phyloP scores from a whole-genome alignment of 345 rosid species.

The Boechera stricta region DNA sequence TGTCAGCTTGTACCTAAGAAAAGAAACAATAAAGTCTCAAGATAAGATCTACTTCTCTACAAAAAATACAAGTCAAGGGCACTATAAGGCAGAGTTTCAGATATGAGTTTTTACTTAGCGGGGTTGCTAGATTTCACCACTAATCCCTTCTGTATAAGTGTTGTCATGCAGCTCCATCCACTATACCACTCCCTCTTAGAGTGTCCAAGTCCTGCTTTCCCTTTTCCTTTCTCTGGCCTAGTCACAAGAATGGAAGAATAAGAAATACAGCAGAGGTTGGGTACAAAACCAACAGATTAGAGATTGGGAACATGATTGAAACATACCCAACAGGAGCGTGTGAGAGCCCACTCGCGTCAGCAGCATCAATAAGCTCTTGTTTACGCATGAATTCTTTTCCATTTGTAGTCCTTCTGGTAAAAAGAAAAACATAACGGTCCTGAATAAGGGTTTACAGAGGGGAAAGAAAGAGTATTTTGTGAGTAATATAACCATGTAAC shows the following conservation, averaged over 20 bases:
- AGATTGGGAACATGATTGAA: constrained; percentile 21
- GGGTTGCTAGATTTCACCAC: constrained; percentile 93
- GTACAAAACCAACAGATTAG: constrained; percentile 7
- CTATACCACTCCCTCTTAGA: constrained; percentile 86
- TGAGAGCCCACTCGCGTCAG: constrained; percentile 97
- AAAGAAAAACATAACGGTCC: constrained; percentile 18
- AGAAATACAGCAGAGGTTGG: constrained; percentile 2
- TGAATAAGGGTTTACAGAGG: constrained; percentile 22
- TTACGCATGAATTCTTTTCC: constrained; percentile 80
- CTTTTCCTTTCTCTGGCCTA: constrained; percentile 90
- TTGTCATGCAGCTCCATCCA: constrained; percentile 97
- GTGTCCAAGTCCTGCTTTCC: constrained; percentile 69
- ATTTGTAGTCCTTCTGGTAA: constrained; percentile 59
- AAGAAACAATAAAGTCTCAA: constrained; percentile 1
- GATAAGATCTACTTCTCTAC: constrained; percentile 24
- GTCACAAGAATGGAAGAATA: constrained; percentile 32
- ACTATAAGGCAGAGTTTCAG: constrained; percentile 9
- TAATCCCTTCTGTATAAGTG: constrained; percentile 77
- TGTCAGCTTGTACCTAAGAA: constrained; percentile 81
- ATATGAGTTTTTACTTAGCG: constrained; percentile 64
- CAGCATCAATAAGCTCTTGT: constrained; percentile 89
- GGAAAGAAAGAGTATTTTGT: constrained; percentile 10
- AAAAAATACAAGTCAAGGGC: constrained; percentile 14
- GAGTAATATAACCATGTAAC: neutral
- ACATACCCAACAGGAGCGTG: constrained; percentile 70